These are phyloP conservation scores for Epichloe typhina DNA, from an alignment of 2,329 filamentous ascomycete genomes.

Conservation along the genomic window DNA sequence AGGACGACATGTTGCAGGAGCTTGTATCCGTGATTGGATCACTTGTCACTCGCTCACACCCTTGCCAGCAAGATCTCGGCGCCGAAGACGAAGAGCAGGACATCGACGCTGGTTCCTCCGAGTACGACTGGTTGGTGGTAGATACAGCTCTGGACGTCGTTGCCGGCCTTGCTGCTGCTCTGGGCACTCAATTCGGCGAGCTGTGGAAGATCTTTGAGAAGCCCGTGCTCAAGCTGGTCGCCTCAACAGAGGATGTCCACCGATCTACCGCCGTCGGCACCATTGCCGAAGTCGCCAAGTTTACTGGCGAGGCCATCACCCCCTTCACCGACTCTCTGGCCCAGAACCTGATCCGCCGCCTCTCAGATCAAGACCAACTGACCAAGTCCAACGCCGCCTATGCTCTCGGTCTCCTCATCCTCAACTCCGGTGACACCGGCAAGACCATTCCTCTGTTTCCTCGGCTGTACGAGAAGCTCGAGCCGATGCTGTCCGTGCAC, in stretches of 20 bases:
- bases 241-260: constrained; percentile 75
- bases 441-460: constrained; percentile 65
- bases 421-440: constrained; percentile 59
- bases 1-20: constrained; percentile 55
- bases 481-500: constrained; percentile 65
- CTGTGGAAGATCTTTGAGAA: constrained; percentile 96
- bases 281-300: constrained; percentile 78
- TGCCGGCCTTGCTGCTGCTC: constrained; percentile 67
- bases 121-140: constrained; percentile 95
- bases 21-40: constrained; percentile 61
- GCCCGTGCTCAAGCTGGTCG: constrained; percentile 75
- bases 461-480: constrained; percentile 70
- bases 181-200: constrained; percentile 70
- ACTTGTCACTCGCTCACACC: constrained; percentile 80
- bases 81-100: constrained; percentile 65
- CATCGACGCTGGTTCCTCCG: constrained; percentile 66
- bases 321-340: constrained; percentile 67
- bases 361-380: constrained; percentile 80
- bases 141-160: constrained; percentile 90
- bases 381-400: constrained; percentile 94
- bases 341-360: constrained; percentile 70
- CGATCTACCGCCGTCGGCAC: constrained; percentile 83
- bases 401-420: constrained; percentile 71
- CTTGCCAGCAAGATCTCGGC: constrained; percentile 82
- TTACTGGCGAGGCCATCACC: constrained; percentile 71